phyloP scores from a whole-genome alignment of 768 basidiomycete genomes.

The Lactarius indigo region DNA sequence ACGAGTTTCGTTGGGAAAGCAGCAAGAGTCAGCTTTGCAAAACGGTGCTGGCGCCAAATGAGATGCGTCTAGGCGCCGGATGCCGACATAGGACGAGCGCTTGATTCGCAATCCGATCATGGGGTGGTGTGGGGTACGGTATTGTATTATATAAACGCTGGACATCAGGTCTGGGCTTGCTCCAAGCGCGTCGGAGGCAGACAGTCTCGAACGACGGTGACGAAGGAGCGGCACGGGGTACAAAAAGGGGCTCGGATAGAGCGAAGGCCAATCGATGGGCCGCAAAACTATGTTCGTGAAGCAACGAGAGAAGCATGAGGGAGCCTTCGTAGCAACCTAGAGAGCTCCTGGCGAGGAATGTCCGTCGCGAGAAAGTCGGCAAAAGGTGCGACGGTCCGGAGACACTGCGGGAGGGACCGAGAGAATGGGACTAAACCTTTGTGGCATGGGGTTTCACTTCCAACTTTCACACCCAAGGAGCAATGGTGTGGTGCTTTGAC shows the following conservation, averaged over 20 bases:
- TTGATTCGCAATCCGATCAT: constrained; percentile 8
- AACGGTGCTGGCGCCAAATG: background rate
- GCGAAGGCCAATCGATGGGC: constrained; percentile 4
- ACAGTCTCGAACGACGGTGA: constrained; percentile 14
- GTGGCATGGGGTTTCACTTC: constrained; percentile 14
- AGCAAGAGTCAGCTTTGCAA: background rate
- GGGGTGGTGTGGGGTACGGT: constrained; percentile 19
- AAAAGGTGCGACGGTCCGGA: constrained; percentile 2
- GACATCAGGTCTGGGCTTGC: constrained; percentile 13
- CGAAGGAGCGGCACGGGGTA: background rate
- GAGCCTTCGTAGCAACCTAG: background rate
- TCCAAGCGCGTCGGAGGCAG: background rate
- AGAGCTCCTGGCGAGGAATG: constrained; percentile 4
- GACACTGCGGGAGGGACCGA: constrained; percentile 1
- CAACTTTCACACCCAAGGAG: background rate
- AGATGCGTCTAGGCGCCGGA: background rate
- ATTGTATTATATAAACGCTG: constrained; percentile 6
- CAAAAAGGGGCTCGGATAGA: constrained; percentile 9
- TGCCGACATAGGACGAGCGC: constrained; percentile 7
- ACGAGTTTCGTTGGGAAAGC: background rate
- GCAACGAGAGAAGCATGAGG: background rate
- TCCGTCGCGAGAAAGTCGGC: constrained; percentile 18
- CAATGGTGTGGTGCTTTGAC: background rate
- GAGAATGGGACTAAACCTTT: background rate
- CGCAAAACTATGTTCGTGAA: background rate